Percentiles rank a stretch among this genome's conserved stretches.
These are phyloP conservation scores for Colletotrichum theobromicola DNA, from an alignment of 2,329 filamentous ascomycete genomes.

Conservation along the genomic window DNA sequence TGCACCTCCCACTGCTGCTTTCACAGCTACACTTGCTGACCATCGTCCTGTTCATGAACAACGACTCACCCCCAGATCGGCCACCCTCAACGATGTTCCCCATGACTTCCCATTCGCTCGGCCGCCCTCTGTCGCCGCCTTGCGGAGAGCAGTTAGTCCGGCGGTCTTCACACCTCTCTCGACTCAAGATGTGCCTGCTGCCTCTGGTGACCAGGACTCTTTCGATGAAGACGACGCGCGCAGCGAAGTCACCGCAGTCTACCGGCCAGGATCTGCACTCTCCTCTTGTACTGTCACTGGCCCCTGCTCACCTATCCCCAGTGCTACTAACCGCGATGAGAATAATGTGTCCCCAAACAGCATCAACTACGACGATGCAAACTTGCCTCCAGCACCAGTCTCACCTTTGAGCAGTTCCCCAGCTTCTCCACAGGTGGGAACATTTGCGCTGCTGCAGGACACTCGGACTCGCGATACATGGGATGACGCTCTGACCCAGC, in stretches of 20 bases:
- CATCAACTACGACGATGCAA: background rate
- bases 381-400: background rate
- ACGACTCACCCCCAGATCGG: background rate
- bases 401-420: slow-evolving; percentile 6
- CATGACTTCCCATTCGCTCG: background rate
- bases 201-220: background rate
- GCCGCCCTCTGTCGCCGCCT: background rate
- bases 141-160: background rate
- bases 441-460: background rate
- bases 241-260: background rate
- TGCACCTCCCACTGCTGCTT: background rate
- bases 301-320: background rate
- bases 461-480: background rate
- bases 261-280: background rate
- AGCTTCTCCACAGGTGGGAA: background rate
- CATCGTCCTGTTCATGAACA: background rate
- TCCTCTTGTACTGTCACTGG: background rate
- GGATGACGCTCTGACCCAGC: slow-evolving; percentile 13
- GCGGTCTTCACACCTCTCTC: background rate
- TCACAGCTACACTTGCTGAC: background rate
- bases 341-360: background rate
- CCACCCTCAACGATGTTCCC: background rate
- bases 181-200: background rate
- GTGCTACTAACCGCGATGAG: background rate
- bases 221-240: background rate